Base-by-base conservation (phyloP, 2,329 filamentous ascomycete genomes). In the Penicillium sp. region DNA sequence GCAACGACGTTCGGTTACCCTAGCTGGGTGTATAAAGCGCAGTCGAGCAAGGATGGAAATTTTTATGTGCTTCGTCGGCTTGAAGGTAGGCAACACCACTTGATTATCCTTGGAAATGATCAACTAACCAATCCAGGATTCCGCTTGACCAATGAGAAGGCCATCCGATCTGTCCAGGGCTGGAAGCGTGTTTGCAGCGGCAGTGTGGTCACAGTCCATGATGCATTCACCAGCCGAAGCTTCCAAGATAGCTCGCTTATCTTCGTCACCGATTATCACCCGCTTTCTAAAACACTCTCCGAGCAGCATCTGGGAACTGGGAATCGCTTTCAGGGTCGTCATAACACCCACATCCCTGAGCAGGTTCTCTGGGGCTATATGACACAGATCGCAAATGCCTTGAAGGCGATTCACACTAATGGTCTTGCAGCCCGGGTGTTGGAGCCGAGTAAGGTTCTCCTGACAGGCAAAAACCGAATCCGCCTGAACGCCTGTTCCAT, bases 181-280 rank as follows among this genome's bases (percentile, higher is more conserved):
- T 99, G 95, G 95, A 93, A 93, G 69, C 86, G 90, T 57, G 85
- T 99, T 49, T 84, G 85, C 69, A 93, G 89, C 68, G 89, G 87
- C 55, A 91, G 87, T 63, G 85, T 98, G 21, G 93, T 98, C 29
- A 89, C 88, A 0, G 85, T 96, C 9, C 88, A 96, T 68, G 92
- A 97, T 74, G 91, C 91, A 0, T 99, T 99, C 69, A 99, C 95
- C 0, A 96, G 91, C 13, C 83, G 92, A 59, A 90, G 89, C 26
- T 99, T 99, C 74, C 91, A 91, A 54, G 95, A 98, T 73, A 96
- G 91, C 75, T 98, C 95, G 3, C 83, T 99, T 54, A 89, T 99
- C 49, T 90, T 99, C 68, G 92, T 96, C 24, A 95, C 91, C 60
- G 91, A 96, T 72, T 99, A 96, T 70, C 90, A 95, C 68, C 93